Evolutionary conservation across 1,139 yeast species (phyloP), one percentile per base, ranked within the genome.

Genomic region (Sugiyamaella sp.): DNA sequence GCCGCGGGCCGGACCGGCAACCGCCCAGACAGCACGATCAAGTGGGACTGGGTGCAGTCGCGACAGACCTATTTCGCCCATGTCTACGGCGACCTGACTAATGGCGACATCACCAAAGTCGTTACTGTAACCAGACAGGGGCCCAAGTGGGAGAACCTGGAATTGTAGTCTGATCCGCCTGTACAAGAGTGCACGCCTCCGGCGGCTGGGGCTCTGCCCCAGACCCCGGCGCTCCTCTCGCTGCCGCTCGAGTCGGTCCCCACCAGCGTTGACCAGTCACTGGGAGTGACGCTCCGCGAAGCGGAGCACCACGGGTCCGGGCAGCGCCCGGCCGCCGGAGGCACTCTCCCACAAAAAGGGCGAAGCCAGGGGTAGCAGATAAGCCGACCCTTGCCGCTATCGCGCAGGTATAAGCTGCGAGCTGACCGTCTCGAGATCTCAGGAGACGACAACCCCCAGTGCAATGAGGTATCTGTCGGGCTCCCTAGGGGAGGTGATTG

Each of bases 1-100:
- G 56, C 57, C 3, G 59, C 55, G 33, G 69, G 68, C n/a, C 50
- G 55, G 22, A 53, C 66, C 3, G 70, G 70, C 5, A 64, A 65
- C 53, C 59, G 58, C 46, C 60, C 62, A 19, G 58, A 63, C 20
- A 57, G 65, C 38, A 45, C 51, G 40, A 49, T 66, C 25, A 59
- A 59, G 41, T 66, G 70, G 70, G 70, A 66, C 35, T 62, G 61
- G 59, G 68, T 63, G 17, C 61, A 56, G 14, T 56, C 63, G 14
- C 59, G 68, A 22, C 46, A 58, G 25, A 56, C 56, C 24, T 57
- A 60, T 50, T 66, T 66, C 51, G 66, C 68, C 1, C 70, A 66
- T 53, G 54, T 66, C 14, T 66, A 65, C 53, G 70, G 70, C 2
- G 64, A 60, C 48, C 57, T 66, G 39, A 51, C 55, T 19, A 66